phyloP scores from a whole-genome alignment of 192 early-diverging fungal genomes.

The Jimgerdemannia lactiflua region DNA sequence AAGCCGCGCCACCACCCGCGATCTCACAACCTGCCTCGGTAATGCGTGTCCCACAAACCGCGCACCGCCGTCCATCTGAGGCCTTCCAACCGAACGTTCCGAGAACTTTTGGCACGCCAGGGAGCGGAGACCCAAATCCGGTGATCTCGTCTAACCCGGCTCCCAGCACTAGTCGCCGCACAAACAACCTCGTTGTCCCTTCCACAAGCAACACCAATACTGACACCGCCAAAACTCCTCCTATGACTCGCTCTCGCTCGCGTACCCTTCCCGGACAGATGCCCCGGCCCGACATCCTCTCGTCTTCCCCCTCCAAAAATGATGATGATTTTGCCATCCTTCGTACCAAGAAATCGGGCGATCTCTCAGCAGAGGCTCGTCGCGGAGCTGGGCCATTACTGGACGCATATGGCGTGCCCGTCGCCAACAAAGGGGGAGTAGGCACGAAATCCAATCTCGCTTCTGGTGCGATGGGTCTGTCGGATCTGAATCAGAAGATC shows the following conservation, averaged over 20 bases:
- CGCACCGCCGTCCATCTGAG: conserved; percentile 17
- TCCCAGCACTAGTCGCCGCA: background rate
- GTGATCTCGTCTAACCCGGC: background rate
- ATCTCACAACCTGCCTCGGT: conserved; percentile 1
- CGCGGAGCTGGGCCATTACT: conserved; percentile 42
- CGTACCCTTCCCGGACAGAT: conserved; percentile 22
- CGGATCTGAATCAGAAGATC: conserved; percentile 80
- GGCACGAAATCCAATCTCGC: background rate
- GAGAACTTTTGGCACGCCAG: background rate
- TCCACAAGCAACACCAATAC: background rate
- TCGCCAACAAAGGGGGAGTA: conserved; percentile 5
- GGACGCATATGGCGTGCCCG: conserved; percentile 77
- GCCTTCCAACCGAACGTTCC: background rate
- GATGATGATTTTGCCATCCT: background rate
- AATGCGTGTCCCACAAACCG: conserved; percentile 14
- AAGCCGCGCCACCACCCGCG: conserved; percentile 20
- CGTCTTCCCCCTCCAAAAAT: background rate
- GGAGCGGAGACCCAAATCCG: background rate
- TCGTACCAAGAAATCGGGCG: background rate
- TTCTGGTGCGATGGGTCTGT: conserved; percentile 23
- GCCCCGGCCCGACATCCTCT: conserved; percentile 14
- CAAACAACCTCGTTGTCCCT: background rate
- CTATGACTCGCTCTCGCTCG: conserved; percentile 14
- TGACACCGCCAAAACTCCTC: background rate
- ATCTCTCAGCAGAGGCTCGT: conserved; percentile 23